Base-by-base conservation (phyloP, 2,329 filamentous ascomycete genomes). In the Aspergillus eucalypticola region DNA sequence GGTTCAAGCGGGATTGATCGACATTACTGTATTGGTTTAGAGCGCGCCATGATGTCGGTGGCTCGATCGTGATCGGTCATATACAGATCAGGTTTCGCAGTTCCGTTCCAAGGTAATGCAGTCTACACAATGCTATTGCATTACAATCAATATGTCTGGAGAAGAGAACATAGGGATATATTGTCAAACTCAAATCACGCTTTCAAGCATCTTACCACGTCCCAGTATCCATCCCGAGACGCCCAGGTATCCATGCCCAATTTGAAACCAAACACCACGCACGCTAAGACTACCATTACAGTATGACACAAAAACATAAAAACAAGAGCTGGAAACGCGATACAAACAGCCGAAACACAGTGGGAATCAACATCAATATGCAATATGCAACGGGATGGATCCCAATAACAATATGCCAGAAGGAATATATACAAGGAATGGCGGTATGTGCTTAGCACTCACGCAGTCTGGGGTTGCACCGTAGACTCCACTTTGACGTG, bases 211-310 rank as follows among this genome's bases (percentile, higher is more conserved):
- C 35, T 44, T 44, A 44, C 41, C 23, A 27, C 35, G 32, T 55
- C 53, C 53, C 42, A 44, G 42, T 55, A 35, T 44, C 39, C 19
- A 54, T 46, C 41, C 52, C 52, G 48, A 59, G 54, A 60, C 60
- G 60, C 60, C 60, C 50, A 62, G 60, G 58, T 62, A 62, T 60
- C 53, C 56, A 51, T 55, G 25, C 25, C 54, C 58, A 54, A 44
- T 15, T 21, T 21, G 23, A 32, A 56, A 56, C 41, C 42, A 32
- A 50, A 58, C 57, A 58, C 54, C 50, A 59, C 29, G 39, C 21
- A 52, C 50, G 46, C n/a, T 17, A 48, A 32, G 51, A 48, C 27
- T 53, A 15, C n/a, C 51, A 56, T 27, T 11, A 19, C 25, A 52
- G 10, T 35, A 35, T 13, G 11, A 35, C 32, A 55, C 49, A 56